Conservation (phyloP, 2,329 filamentous ascomycete species). For the Venturia effusa region DNA sequence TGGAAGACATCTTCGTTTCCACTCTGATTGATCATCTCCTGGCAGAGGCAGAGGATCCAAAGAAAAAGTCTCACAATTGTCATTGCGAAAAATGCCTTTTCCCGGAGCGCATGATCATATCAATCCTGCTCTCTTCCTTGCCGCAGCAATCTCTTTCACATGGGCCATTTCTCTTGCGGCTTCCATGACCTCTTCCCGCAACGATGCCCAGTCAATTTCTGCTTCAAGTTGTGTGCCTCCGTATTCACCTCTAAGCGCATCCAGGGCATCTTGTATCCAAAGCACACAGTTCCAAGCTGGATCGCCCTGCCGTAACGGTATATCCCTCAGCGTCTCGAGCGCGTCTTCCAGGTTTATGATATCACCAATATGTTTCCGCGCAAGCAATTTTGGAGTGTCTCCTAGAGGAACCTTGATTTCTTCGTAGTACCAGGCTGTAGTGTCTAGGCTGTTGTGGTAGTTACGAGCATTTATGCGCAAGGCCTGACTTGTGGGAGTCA, state of each 20-base stretch:
- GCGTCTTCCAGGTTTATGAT: neutral
- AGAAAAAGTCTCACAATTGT: too few relatives aligned
- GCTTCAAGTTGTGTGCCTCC: neutral
- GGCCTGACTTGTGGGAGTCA: neutral
- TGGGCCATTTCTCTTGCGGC: conserved; percentile 3
- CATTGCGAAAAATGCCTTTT: too few relatives aligned
- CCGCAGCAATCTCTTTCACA: neutral
- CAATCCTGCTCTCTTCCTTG: neutral
- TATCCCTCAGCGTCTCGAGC: neutral
- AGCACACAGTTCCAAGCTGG: neutral
- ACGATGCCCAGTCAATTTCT: neutral
- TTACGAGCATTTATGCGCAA: neutral
- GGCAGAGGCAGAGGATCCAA: too few relatives aligned
- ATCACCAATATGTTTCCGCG: neutral
- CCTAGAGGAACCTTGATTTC: neutral
- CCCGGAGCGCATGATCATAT: neutral
- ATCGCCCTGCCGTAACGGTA: neutral
- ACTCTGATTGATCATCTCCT: too few relatives aligned
- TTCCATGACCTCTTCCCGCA: conserved; percentile 1
- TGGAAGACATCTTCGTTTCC: too few relatives aligned
- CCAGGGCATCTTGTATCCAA: neutral
- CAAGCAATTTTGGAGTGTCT: neutral
- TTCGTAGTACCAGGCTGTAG: conserved; percentile 2
- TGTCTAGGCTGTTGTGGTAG: neutral
- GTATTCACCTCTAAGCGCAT: neutral